Evolutionary conservation across 2,329 filamentous ascomycete species (phyloP).

Genomic region (Penicillium sp.): DNA sequence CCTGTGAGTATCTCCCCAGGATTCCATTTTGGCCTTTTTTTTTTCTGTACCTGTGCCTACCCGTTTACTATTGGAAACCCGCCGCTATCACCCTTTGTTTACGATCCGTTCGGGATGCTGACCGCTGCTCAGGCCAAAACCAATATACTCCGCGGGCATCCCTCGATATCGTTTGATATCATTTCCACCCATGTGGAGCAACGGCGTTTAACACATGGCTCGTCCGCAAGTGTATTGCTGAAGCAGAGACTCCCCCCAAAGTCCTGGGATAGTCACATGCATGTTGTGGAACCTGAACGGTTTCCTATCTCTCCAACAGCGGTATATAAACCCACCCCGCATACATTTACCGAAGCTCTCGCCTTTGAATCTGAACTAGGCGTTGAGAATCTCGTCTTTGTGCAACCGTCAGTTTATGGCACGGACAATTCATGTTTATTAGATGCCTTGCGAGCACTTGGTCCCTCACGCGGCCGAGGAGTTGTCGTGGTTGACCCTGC

Average conservation of each 20-base stretch:
- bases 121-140: constrained; percentile 24
- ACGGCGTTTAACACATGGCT: constrained; percentile 13
- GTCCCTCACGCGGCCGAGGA: constrained; percentile 51
- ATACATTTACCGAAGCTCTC: constrained; percentile 52
- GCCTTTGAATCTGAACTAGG: constrained; percentile 52
- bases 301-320: constrained; percentile 52
- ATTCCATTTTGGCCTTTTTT: not conserved
- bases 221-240: constrained; percentile 10
- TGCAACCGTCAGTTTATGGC: constrained; percentile 62
- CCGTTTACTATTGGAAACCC: not conserved
- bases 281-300: constrained; percentile 54
- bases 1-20: constrained; percentile 13
- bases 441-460: constrained; percentile 51
- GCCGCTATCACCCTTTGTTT: not conserved
- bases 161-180: constrained; percentile 17
- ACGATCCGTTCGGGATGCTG: constrained; percentile 21
- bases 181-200: constrained; percentile 7
- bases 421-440: constrained; percentile 60
- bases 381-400: constrained; percentile 56
- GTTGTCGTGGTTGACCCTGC: constrained; percentile 57
- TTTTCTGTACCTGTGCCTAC: not conserved
- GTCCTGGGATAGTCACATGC: constrained; percentile 64
- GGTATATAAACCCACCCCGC: constrained; percentile 50
- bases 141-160: constrained; percentile 12
- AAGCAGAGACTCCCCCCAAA: constrained; percentile 28